A percentile compares a stretch with the other conserved stretches of the same genome.
Conservation (phyloP, 139 green algal species). For the Micractinium sp. region DNA sequence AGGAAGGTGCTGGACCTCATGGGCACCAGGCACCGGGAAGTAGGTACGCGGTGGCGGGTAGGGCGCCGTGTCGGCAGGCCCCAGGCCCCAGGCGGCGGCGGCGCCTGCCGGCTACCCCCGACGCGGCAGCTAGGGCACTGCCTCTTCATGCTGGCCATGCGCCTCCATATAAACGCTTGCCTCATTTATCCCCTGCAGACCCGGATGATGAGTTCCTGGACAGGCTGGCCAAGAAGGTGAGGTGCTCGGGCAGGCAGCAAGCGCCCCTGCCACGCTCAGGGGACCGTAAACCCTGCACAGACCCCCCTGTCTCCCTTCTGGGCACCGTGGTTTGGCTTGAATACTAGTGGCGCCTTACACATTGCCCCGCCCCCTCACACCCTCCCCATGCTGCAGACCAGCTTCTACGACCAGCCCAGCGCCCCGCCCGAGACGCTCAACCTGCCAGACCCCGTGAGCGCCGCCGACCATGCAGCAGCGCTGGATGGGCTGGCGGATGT, state of each 20-base stretch:
- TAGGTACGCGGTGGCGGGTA: background rate
- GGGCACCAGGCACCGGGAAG: background rate
- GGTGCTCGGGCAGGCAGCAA: background rate
- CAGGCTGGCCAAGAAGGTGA: conserved; percentile 16
- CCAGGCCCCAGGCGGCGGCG: background rate
- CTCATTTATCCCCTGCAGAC: background rate
- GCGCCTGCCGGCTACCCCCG: background rate
- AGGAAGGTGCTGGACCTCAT: background rate
- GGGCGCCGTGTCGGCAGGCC: too few species aligned
- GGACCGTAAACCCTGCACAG: background rate
- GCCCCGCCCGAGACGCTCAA: background rate
- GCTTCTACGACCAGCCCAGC: conserved; percentile 15
- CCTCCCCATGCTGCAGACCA: background rate
- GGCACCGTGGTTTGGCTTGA: too few species aligned
- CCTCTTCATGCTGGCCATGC: background rate
- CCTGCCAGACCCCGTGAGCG: background rate
- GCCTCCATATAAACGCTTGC: too few species aligned
- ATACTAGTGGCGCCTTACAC: background rate
- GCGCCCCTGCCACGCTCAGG: too few species aligned
- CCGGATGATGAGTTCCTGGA: conserved; percentile 19
- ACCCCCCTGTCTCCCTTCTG: too few species aligned
- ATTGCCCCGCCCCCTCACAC: background rate
- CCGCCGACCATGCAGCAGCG: background rate
- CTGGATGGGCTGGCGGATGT: conserved; percentile 6
- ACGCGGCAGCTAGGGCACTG: background rate